Percentiles rank a stretch among this genome's conserved stretches.
Evolutionary conservation across 2,329 filamentous ascomycete species (phyloP).

Genomic region (Paecilomyces niveus): DNA sequence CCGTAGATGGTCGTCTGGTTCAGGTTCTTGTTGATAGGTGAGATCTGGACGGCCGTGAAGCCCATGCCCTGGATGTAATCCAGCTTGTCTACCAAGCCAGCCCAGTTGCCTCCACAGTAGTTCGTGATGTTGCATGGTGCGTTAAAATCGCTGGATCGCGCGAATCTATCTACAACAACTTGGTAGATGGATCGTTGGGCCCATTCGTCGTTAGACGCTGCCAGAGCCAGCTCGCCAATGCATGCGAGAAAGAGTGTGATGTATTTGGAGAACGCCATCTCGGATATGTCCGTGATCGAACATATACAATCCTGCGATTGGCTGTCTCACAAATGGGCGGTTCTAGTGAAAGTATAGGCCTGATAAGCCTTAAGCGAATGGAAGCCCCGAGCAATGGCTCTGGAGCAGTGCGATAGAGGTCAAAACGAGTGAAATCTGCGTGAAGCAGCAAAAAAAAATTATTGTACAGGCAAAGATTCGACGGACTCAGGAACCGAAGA

Average conservation of each 20-base stretch:
- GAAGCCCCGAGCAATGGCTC: background rate
- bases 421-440: background rate
- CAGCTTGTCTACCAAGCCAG: slow-evolving; percentile 36
- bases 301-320: background rate
- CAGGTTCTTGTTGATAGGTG: slow-evolving; percentile 27
- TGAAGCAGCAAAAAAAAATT: background rate
- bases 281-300: background rate
- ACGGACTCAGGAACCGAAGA: background rate
- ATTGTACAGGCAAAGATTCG: background rate
- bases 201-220: slow-evolving; percentile 21
- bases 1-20: slow-evolving; percentile 24
- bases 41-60: slow-evolving; percentile 39
- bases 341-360: background rate
- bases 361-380: background rate
- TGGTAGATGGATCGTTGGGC: slow-evolving; percentile 34
- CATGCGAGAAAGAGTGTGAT: background rate
- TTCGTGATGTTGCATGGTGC: slow-evolving; percentile 12
- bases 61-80: slow-evolving; percentile 42
- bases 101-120: slow-evolving; percentile 43
- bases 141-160: slow-evolving; percentile 18
- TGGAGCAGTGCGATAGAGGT: background rate
- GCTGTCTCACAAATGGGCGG: background rate
- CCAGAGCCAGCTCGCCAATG: slow-evolving; percentile 1
- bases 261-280: background rate
- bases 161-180: slow-evolving; percentile 34